phyloP scores from a whole-genome alignment of 1,139 yeast species.

The Saccharomyces pastorianus region DNA sequence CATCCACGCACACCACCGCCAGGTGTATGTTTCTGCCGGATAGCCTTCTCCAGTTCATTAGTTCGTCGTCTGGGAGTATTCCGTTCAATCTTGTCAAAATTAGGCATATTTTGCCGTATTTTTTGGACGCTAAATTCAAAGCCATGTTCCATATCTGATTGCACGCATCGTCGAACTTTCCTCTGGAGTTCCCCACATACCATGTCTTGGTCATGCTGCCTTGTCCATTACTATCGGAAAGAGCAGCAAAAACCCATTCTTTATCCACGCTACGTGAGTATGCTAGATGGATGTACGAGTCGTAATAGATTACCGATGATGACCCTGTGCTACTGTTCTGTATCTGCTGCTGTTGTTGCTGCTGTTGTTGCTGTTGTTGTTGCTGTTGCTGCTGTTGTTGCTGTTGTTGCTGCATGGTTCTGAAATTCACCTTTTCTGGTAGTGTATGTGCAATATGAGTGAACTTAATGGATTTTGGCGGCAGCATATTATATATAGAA shows the following conservation, averaged over 20 bases:
- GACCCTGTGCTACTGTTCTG: conserved; percentile 9
- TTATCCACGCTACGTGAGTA: conserved; percentile 76
- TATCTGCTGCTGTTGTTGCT: background rate
- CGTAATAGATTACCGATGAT: conserved; percentile 43
- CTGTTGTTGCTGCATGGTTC: conserved; percentile 34
- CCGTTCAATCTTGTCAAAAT: conserved; percentile 64
- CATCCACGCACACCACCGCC: conserved; percentile 66
- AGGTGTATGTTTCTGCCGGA: conserved; percentile 57
- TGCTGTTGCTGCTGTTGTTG: background rate
- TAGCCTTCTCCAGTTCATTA: conserved; percentile 67
- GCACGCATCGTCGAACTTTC: conserved; percentile 48
- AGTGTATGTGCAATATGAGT: conserved; percentile 31
- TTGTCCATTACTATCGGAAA: conserved; percentile 80
- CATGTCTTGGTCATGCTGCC: conserved; percentile 59
- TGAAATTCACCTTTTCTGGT: conserved; percentile 41
- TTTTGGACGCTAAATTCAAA: conserved; percentile 33
- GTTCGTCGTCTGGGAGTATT: conserved; percentile 70
- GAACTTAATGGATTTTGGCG: conserved; percentile 30
- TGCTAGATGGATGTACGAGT: conserved; percentile 73
- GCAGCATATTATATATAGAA: conserved; percentile 56
- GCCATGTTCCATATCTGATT: conserved; percentile 54
- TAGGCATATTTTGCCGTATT: conserved; percentile 51
- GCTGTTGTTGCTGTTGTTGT: conserved; percentile 12
- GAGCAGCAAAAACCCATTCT: conserved; percentile 78
- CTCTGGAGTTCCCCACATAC: conserved; percentile 42